Conservation (phyloP, 495 filamentous ascomycete species). For the Penicillium lagena region DNA sequence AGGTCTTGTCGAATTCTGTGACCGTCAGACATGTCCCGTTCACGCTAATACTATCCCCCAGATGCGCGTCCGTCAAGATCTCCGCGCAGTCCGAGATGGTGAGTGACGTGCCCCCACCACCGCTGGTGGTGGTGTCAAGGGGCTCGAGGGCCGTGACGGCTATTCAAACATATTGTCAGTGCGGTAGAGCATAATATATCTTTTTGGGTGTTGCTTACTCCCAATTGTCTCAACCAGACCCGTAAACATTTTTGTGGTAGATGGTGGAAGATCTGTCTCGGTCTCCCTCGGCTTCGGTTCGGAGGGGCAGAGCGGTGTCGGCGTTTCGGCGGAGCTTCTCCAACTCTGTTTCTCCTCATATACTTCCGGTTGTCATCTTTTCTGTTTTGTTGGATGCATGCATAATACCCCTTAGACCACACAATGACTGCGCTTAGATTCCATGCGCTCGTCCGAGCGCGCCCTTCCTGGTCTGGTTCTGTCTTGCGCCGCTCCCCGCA, state of each 20-base stretch:
- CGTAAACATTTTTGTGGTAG: constrained; percentile 71
- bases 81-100: constrained; percentile 70
- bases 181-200: no score
- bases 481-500: constrained; percentile 10
- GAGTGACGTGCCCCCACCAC: constrained; percentile 76
- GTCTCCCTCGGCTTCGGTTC: constrained; percentile 28
- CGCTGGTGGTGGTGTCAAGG: constrained; percentile 61
- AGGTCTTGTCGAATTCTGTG: constrained; percentile 58
- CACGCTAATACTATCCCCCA: constrained; percentile 89
- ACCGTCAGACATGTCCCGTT: constrained; percentile 93
- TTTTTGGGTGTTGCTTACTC: constrained; percentile 46
- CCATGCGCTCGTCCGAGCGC: constrained; percentile 18
- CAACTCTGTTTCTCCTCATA: neutral
- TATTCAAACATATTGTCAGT: constrained; percentile 19
- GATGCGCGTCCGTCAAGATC: constrained; percentile 74
- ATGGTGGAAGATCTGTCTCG: constrained; percentile 8
- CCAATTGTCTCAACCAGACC: constrained; percentile 94
- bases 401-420: neutral
- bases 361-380: constrained; percentile 2
- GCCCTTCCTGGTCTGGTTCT: constrained; percentile 14
- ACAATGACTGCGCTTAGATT: constrained; percentile 23
- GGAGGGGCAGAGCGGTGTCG: constrained; percentile 23
- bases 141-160: constrained; percentile 77
- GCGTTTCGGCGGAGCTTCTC: constrained; percentile 25
- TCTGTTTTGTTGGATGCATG: neutral